A percentile compares a stretch with the other conserved stretches of the same genome.
Conservation (phyloP, 2,329 filamentous ascomycete genomes). For the Aspergillus carbonarius region DNA sequence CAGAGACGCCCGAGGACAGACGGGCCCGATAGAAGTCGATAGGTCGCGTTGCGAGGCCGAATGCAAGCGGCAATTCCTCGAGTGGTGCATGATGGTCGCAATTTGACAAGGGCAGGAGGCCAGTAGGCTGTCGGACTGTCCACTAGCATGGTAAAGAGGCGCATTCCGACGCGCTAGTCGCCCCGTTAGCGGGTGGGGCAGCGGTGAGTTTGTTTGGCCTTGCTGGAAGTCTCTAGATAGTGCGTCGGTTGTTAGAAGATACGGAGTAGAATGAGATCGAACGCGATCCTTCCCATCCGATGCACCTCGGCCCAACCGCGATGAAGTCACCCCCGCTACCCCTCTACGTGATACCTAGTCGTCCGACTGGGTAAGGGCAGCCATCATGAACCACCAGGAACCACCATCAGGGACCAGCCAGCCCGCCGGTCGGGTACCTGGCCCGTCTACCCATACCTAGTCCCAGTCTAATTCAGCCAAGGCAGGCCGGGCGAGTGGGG, state of each 20-base stretch:
- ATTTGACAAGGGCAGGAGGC: neutral
- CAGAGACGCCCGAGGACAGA: neutral
- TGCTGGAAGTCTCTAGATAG: neutral
- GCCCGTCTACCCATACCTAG: no score
- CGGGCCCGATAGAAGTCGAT: neutral
- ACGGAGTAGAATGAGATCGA: no score
- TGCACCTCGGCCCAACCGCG: no score
- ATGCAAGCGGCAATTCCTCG: neutral
- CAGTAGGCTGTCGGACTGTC: neutral
- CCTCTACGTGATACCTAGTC: no score
- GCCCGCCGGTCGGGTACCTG: no score
- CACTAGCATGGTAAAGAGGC: neutral
- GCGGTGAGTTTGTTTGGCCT: slow-evolving; percentile 3
- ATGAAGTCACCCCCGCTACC: no score
- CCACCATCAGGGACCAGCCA: no score
- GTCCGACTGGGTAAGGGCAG: no score
- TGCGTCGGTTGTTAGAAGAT: no score
- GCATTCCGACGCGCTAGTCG: neutral
- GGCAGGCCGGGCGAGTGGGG: neutral
- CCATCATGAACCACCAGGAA: no score
- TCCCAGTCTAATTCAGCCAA: neutral
- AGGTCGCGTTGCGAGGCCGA: neutral
- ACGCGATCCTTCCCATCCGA: no score
- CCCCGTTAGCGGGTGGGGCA: neutral
- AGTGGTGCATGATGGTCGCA: neutral